Evolutionary conservation across 305 asterid genomes (phyloP), one percentile per base, ranked within the genome.

Genomic region (Lippia alba): DNA sequence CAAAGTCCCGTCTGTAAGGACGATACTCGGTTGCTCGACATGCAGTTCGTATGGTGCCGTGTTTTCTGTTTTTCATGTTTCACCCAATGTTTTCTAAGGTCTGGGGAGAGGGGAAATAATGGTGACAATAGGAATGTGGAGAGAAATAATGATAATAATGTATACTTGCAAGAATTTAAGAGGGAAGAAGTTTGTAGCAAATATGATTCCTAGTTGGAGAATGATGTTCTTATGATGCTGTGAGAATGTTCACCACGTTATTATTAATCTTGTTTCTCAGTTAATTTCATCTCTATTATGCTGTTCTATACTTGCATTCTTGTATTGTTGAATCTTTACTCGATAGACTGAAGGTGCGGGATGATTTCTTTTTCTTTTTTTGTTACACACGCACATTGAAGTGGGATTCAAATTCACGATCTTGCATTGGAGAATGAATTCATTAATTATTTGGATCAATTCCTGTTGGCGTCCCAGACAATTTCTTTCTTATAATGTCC

Each of bases 1-100:
- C 69, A 5, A 80, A 76, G 83, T 74, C 90, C 6, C 87, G 90
- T 17, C 16, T 85, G 74, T 85, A 70, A 85, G 82, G 71, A n/a
- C 10, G 62, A 41, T 44, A 1, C 44, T 7, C 56, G 32, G 64
- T 44, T 45, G 40, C 72, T 61, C 65, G 63, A 19, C 58, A 33
- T 14, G 20, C 30, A 12, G 67, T 62, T 58, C 18, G 34, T n/a
- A 11, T 7, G n/a, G 33, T 64, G 70, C 55, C 64, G 63, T 54
- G 30, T 5, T 56, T 45, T 63, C 49, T 15, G 40, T 32, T 59
- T 54, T 46, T n/a, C 36, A 11, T 60, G 70, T 60, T 71, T 56
- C 33, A 11, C 32, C 66, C 9, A 4, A 24, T 33, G 72, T 15
- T 16, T 16, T 30, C 12, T 53, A 64, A 34, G 50, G 58, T 58